Base-by-base conservation (phyloP, 306 rosid species). In the Trichosanthes cucumerina region DNA sequence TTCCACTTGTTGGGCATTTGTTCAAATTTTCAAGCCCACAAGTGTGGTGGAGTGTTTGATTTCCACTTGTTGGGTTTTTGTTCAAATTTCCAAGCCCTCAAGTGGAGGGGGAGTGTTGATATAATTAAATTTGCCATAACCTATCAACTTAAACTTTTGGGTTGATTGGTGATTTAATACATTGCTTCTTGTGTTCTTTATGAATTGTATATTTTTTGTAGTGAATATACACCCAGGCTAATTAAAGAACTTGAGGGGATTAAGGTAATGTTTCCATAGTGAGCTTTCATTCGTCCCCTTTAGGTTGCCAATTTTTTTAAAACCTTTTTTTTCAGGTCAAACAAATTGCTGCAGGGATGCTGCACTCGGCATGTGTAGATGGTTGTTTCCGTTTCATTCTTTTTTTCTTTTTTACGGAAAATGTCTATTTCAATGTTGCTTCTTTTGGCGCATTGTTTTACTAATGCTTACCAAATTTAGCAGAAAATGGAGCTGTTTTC, bases 161-260 rank as follows among this genome's bases (percentile, higher is more conserved):
- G n/a, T n/a, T n/a, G n/a, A n/a, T n/a, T n/a, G n/a, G n/a, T n/a
- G n/a, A n/a, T n/a, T n/a, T n/a, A n/a, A n/a, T n/a, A n/a, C n/a
- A n/a, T n/a, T 44, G 76, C 44, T 14, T 71, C 38, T 44, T 24
- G 76, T 43, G 57, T 71, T 44, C 59, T 49, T 49, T 73, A 73
- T 73, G 76, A 65, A 2, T 36, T 62, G 26, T 19, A 73, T 34
- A n/a, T 64, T 60, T 44, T 34, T 64, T 88, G 90, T 88, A 94
- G 97, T 70, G 97, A 94, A 85, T 92, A 88, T 84, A 88, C 87
- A 34, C 98, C 98, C 39, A 86, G 98, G 89, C 95, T 94, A 70
- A 90, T 92, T 84, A 94, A 92, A 87, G 88, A 89, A 85, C 98
- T 94, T 72, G 97, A 88, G 77, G 97, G 95, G 85, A 79, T 88